Base-by-base conservation (phyloP, 2,329 filamentous ascomycete species). In the Aspergillus sp. region DNA sequence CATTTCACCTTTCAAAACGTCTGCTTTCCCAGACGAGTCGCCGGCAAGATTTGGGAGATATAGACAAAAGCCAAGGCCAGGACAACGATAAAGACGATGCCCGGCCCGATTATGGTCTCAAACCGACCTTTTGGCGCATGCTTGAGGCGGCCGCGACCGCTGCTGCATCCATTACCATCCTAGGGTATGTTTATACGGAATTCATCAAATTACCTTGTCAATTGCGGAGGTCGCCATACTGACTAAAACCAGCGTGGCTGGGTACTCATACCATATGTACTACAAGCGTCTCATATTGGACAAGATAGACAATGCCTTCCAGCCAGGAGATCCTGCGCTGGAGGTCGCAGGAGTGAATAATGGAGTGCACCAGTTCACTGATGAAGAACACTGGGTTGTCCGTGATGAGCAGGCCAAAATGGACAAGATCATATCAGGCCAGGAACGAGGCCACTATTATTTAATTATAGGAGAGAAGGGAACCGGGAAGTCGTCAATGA, bases 401-500 rank as follows among this genome's bases (percentile, higher is more conserved):
- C 83, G 91, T 29, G 81, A 85, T 9, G 91, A 98, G 71, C 93
- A 98, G 65, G 66, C 72, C 3, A 80, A 77, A 49, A 83, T 98
- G 52, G 85, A 98, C 64, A 73, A 71, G n/a, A 96, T 98, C 53
- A 79, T 98, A 27, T 71, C 77, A 42, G 93, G 93, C 1, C 69
- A 75, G 2, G 75, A 80, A 29, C 74, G 74, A 41, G 93, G 93
- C 7, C 89, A 94, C 62, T 98, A 98, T 62, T 87, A 93, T 66
- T 77, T 98, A 2, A 74, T 98, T 2, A 82, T 97, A 41, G 93
- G 93, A 40, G 93, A 97, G 62, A 97, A 98, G 70, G 93, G 93
- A 4, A 94, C 88, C 0, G 93, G 93, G 5, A 98, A 98, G 73
- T 94, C 87, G 50, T 94, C 87, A 55, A 97, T 98, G 93, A 72